Percentiles rank a stretch among this genome's conserved stretches.
Evolutionary conservation across 2,329 filamentous ascomycete genomes (phyloP).

Genomic region (Curvularia sp.): DNA sequence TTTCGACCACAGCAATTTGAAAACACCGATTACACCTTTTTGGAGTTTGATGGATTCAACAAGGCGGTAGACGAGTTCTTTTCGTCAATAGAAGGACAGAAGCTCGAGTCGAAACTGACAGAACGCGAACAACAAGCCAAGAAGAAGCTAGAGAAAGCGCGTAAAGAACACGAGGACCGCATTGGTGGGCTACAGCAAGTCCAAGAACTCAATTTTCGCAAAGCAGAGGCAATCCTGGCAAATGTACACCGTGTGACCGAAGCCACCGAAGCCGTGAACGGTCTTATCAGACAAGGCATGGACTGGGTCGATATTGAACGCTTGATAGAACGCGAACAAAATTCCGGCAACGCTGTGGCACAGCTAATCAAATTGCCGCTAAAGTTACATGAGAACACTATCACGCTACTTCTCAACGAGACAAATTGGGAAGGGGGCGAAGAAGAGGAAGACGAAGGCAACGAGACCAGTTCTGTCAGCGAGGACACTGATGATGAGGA

Average conservation of each 20-base stretch:
- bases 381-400: slow-evolving; percentile 86
- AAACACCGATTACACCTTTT: slow-evolving; percentile 69
- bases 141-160: slow-evolving; percentile 84
- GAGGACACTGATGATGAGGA: slow-evolving; percentile 68
- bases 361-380: slow-evolving; percentile 85
- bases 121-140: slow-evolving; percentile 84
- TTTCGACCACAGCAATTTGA: slow-evolving; percentile 85
- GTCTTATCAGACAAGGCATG: slow-evolving; percentile 91
- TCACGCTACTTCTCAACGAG: slow-evolving; percentile 81
- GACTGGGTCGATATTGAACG: slow-evolving; percentile 94
- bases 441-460: slow-evolving; percentile 63
- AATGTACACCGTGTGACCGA: slow-evolving; percentile 93
- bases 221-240: slow-evolving; percentile 87
- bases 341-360: slow-evolving; percentile 81
- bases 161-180: slow-evolving; percentile 81
- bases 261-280: slow-evolving; percentile 89
- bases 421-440: slow-evolving; percentile 69
- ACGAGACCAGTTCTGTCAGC: slow-evolving; percentile 70
- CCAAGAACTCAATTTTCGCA: slow-evolving; percentile 83
- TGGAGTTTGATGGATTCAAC: slow-evolving; percentile 87
- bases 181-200: slow-evolving; percentile 82
- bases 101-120: slow-evolving; percentile 79
- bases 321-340: slow-evolving; percentile 86
- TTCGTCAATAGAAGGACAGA: slow-evolving; percentile 93
- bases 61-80: slow-evolving; percentile 96